These are phyloP conservation scores for Amanita polypyramis DNA, from an alignment of 768 basidiomycete species.

Conservation along the genomic window DNA sequence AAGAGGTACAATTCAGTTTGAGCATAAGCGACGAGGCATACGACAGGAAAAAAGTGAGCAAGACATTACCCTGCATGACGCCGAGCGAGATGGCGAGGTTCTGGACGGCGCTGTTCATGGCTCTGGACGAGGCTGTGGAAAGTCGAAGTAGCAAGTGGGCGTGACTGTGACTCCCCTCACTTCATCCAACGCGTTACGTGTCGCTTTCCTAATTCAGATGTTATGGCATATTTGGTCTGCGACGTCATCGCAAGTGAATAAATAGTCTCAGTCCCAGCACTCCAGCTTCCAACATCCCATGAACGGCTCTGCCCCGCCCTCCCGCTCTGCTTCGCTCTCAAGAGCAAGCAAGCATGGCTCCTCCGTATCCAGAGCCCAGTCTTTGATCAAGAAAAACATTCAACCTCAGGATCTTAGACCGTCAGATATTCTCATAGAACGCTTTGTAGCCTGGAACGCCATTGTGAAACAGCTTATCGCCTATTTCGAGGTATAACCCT, in stretches of 20 bases:
- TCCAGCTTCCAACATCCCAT: constrained; percentile 18
- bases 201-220: neutral
- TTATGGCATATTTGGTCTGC: neutral
- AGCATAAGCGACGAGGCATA: neutral
- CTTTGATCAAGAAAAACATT: constrained; percentile 91
- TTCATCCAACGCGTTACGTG: neutral
- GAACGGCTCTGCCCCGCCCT: constrained; percentile 34
- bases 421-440: constrained; percentile 93
- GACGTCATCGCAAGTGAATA: constrained; percentile 3
- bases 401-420: constrained; percentile 84
- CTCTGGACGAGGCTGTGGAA: constrained; percentile 12
- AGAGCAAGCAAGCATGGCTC: constrained; percentile 55
- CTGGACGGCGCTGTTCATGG: constrained; percentile 66
- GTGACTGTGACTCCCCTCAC: constrained; percentile 7
- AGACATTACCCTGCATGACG: constrained; percentile 72
- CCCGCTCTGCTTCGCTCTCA: constrained; percentile 65
- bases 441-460: constrained; percentile 89
- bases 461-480: constrained; percentile 94
- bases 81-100: constrained; percentile 87
- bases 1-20: constrained; percentile 1
- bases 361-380: constrained; percentile 69
- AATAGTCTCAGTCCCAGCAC: neutral
- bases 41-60: neutral
- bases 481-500: constrained; percentile 61
- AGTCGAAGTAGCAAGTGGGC: neutral